phyloP scores from a whole-genome alignment of 495 filamentous ascomycete genomes.

The Xylaria flabelliformis region DNA sequence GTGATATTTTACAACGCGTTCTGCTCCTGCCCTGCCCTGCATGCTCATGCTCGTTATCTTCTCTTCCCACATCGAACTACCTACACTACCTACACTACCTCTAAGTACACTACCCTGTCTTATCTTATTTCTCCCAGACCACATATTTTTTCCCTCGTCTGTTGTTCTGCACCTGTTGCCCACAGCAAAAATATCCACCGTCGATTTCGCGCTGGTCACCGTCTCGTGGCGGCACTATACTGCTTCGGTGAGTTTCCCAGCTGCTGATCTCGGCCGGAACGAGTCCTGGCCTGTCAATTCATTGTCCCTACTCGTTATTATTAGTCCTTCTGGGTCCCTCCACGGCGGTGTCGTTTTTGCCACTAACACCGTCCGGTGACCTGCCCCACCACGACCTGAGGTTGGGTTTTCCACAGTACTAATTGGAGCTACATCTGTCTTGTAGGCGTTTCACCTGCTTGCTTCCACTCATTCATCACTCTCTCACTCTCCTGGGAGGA shows the following conservation, averaged over 20 bases:
- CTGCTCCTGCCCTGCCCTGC: neutral
- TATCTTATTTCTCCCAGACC: constrained; percentile 7
- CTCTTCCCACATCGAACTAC: neutral
- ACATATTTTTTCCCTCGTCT: neutral
- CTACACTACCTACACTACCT: no score
- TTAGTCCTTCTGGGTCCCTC: constrained; percentile 29
- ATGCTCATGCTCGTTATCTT: neutral
- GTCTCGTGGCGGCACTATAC: constrained; percentile 28
- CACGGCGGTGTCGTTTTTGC: constrained; percentile 41
- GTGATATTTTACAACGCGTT: constrained; percentile 22
- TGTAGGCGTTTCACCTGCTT: constrained; percentile 6
- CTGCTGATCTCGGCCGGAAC: constrained; percentile 31
- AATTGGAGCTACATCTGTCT: constrained; percentile 27
- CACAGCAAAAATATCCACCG: constrained; percentile 9
- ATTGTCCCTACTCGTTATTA: constrained; percentile 25
- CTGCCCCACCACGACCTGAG: constrained; percentile 44
- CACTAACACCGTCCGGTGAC: constrained; percentile 48
- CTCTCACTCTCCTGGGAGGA: constrained; percentile 24
- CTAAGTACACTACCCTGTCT: no score
- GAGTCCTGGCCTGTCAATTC: constrained; percentile 30
- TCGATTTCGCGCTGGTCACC: constrained; percentile 24
- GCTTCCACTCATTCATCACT: constrained; percentile 9
- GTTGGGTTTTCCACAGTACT: constrained; percentile 34
- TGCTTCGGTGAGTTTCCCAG: constrained; percentile 28
- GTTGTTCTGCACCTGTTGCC: neutral